These are phyloP conservation scores for Penicillium desertorum DNA, from an alignment of 495 filamentous ascomycete species.

Conservation along the genomic window DNA sequence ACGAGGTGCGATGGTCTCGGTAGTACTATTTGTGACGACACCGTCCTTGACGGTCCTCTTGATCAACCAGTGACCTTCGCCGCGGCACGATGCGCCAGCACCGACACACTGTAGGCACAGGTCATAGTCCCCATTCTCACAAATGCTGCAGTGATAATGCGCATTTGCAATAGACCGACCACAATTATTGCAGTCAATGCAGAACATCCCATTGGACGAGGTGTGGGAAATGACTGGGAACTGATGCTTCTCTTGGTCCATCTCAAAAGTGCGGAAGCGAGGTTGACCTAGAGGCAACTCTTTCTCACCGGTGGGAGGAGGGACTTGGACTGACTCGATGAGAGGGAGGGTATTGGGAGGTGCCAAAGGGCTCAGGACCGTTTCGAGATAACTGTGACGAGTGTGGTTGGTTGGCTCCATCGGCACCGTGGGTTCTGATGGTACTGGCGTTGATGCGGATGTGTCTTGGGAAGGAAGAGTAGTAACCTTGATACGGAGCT, in stretches of 20 bases:
- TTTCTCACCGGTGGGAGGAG: neutral
- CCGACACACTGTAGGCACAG: slow-evolving; percentile 80
- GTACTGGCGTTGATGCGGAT: slow-evolving; percentile 8
- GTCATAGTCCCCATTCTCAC: slow-evolving; percentile 92
- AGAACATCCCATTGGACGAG: slow-evolving; percentile 43
- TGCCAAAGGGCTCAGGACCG: slow-evolving; percentile 39
- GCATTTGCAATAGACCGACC: slow-evolving; percentile 69
- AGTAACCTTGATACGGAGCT: slow-evolving; percentile 79
- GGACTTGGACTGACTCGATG: neutral
- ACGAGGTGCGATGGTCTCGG: slow-evolving; percentile 72
- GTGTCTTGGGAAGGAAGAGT: slow-evolving; percentile 27
- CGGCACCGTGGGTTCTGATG: slow-evolving; percentile 13
- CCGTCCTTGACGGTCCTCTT: slow-evolving; percentile 81
- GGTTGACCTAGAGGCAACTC: slow-evolving; percentile 18
- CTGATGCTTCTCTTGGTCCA: slow-evolving; percentile 29
- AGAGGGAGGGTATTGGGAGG: slow-evolving; percentile 7
- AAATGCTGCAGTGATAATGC: slow-evolving; percentile 94
- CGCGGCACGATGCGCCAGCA: slow-evolving; percentile 70
- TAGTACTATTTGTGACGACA: slow-evolving; percentile 77
- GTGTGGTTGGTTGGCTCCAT: slow-evolving; percentile 18
- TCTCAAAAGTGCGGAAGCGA: slow-evolving; percentile 33
- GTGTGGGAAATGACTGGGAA: slow-evolving; percentile 36
- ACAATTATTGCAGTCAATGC: slow-evolving; percentile 93
- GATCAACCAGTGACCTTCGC: slow-evolving; percentile 85
- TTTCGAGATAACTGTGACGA: slow-evolving; percentile 46